A percentile compares a stretch with the other conserved stretches of the same genome.
These are phyloP conservation scores for Selaginella tamariscina DNA, from an alignment of 75 land plant genomes.

Conservation along the genomic window DNA sequence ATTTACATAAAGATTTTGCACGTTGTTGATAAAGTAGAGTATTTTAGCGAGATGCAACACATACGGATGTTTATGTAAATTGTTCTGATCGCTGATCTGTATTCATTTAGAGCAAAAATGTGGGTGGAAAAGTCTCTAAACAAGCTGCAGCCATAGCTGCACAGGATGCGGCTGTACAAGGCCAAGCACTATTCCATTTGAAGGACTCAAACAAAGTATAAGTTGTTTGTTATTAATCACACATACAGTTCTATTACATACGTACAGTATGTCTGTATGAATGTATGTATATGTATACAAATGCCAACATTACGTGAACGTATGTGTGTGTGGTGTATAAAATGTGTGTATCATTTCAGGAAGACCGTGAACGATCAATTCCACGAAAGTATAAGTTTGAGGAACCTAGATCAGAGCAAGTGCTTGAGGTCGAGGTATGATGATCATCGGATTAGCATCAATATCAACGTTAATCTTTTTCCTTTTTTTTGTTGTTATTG, in stretches of 20 bases:
- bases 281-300: no score
- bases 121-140: slow-evolving; percentile 39
- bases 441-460: background rate
- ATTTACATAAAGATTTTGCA: background rate
- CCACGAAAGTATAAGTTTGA: slow-evolving; percentile 90
- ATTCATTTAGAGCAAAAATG: slow-evolving; percentile 36
- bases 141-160: slow-evolving; percentile 43
- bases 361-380: slow-evolving; percentile 65
- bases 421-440: slow-evolving; percentile 86
- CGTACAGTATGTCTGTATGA: no score
- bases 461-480: background rate
- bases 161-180: slow-evolving; percentile 71
- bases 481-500: slow-evolving; percentile 5
- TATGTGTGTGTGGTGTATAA: no score
- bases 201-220: slow-evolving; percentile 88
- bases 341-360: slow-evolving; percentile 35
- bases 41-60: no score
- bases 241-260: no score
- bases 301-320: no score
- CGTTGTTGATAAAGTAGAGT: background rate
- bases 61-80: no score
- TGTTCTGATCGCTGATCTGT: no score
- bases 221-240: no score
- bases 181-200: slow-evolving; percentile 73
- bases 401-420: slow-evolving; percentile 75